These are phyloP conservation scores for Pestalotiopsis sp. DNA, from an alignment of 2,329 filamentous ascomycete genomes.

Conservation along the genomic window DNA sequence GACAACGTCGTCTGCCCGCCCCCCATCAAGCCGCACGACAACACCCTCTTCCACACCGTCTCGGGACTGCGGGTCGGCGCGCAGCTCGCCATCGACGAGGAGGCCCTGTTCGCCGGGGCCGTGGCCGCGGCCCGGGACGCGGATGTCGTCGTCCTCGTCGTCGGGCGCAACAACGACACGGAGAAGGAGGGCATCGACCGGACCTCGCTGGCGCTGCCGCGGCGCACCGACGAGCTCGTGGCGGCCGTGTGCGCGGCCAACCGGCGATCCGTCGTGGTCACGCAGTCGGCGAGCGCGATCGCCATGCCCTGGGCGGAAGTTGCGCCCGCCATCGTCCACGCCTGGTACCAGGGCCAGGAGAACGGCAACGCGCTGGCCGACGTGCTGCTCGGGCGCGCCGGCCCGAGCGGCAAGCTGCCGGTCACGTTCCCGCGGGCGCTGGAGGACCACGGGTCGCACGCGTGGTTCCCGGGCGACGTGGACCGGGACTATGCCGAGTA, in stretches of 20 bases:
- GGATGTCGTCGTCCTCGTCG: not conserved
- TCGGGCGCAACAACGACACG: not conserved
- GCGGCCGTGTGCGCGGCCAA: not conserved
- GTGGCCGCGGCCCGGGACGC: not conserved
- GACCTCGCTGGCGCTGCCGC: not conserved
- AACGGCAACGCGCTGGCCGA: not conserved
- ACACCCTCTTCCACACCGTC: conserved; percentile 25
- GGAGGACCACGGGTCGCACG: not conserved
- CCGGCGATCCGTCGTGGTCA: not conserved
- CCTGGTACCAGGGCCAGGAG: conserved; percentile 5
- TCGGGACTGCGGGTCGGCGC: conserved; percentile 21
- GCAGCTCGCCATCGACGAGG: not conserved
- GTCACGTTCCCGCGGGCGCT: not conserved
- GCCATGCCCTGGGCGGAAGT: not conserved
- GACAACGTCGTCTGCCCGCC: conserved; percentile 22
- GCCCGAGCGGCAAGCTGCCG: not conserved
- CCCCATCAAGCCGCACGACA: conserved; percentile 21
- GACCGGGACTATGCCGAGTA: not conserved
- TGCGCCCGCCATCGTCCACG: not conserved
- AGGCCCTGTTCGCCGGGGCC: not conserved
- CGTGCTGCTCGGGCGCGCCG: not conserved
- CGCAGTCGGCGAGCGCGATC: not conserved
- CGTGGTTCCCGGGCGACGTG: not conserved
- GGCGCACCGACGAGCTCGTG: not conserved
- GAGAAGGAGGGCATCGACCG: conserved; percentile 2